Base-by-base conservation (phyloP, 306 rosid genomes). In the Luffa aegyptiaca region DNA sequence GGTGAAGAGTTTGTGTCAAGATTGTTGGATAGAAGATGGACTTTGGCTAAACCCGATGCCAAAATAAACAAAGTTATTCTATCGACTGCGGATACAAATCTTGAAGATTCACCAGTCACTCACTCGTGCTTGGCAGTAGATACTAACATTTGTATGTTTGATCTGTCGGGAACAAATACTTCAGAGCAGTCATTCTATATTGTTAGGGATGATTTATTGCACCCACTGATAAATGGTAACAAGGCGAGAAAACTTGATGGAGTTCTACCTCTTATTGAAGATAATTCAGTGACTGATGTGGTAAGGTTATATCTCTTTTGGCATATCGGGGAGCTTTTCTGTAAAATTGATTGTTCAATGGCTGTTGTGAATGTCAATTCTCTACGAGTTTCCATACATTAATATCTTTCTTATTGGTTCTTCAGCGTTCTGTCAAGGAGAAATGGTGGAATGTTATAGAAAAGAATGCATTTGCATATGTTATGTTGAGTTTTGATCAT, bases 171-270 rank as follows among this genome's bases (percentile, higher is more conserved):
- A 70, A 79, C 62, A 82, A 63, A 85, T 51, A 61, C 79, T 71
- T 80, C 53, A 42, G 87, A 81, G 17, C 69, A 82, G 4, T 73
- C 78, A 37, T 92, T 92, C 82, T 88, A 87, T 69, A 2, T 94
- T 0, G 90, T 92, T 72, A 88, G 98, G 80, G 98, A 95, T 85
- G 98, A 95, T 87, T 91, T 92, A 85, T 86, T 92, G 90, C 98
- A 94, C 82, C 97, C 98, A 1, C 45, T 94, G 64, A 81, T 91
- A 75, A 92, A 91, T 75, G 98, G 98, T n/a, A 94, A 94, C 72
- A 92, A 94, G 85, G 94, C 97, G 4, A 88, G 98, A 65, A 94
- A 94, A 84, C 81, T 94, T 69, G 98, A 94, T 83, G 97, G 56
- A 18, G 56, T 92, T 42, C 82, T 94, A 83, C 97, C 97, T 80